Evolutionary conservation across 352 stramenopile genomes (phyloP), one percentile per base, ranked within the genome.

Genomic region (Blastocystis sp.): DNA sequence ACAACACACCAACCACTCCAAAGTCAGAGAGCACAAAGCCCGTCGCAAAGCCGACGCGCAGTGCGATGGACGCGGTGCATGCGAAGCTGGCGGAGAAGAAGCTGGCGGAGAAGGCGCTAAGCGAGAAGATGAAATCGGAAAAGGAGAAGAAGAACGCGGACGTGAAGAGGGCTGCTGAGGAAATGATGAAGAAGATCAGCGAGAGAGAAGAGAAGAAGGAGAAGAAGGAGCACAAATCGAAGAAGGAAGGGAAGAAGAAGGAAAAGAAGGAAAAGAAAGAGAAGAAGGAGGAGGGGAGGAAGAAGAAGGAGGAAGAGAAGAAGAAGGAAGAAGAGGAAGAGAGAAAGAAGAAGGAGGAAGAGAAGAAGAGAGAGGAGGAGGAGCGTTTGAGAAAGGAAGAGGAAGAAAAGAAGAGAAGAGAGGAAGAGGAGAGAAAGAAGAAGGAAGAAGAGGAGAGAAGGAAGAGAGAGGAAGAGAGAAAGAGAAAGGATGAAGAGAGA

Each of bases 201-300:
- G 63, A n/a, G 1, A 31, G 35, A 35, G n/a, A 70, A 21, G 41
- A 35, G 62, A 70, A 33, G n/a, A n/a, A 41, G n/a, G 41, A 35
- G 62, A 70, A 33, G n/a, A n/a, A 41, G n/a, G 33, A 70, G 62
- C 21, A 70, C 21, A 41, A 35, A 6, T 6, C 3, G 62, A 70
- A 70, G 50, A 61, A 65, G 29, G 26, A 61, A n/a, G 24, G 29
- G 37, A 62, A 55, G 51, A 71, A 71, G 51, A 71, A 51, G 37
- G 26, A 31, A 16, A 41, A 67, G n/a, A 24, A 19, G 65, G 51
- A 62, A 9, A 79, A 88, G 61, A 78, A 51, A 45, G 31, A 78
- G 65, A 78, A 35, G n/a, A 65, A 74, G 39, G 33, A 35, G 19
- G n/a, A n/a, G n/a, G 21, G 16, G 35, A 45, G 62, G 16, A 9